Evolutionary conservation across 2,329 filamentous ascomycete genomes (phyloP).

Genomic region (Ustulina deusta): DNA sequence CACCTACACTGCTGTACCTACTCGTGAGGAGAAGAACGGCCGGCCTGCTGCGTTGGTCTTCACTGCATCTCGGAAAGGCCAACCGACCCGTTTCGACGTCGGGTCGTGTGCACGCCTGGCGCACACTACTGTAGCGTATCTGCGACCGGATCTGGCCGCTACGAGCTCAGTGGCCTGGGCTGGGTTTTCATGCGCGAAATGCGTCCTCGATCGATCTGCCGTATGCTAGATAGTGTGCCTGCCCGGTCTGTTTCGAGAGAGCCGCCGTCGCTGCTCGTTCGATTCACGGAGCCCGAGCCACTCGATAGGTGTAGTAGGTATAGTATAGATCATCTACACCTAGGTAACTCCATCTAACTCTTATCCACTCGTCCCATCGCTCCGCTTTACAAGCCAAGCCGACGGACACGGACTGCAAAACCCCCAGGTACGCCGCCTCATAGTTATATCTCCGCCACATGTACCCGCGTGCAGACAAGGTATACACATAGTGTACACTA

Average conservation of each 20-base stretch:
- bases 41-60: constrained; percentile 29
- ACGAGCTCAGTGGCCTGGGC: constrained; percentile 17
- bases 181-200: constrained; percentile 30
- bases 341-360: constrained; percentile 4
- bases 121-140: constrained; percentile 16
- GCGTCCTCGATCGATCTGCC: constrained; percentile 29
- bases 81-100: constrained; percentile 37
- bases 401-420: neutral
- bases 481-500: too few relatives aligned
- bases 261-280: neutral
- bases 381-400: constrained; percentile 13
- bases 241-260: constrained; percentile 22
- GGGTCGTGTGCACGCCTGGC: constrained; percentile 24
- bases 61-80: constrained; percentile 36
- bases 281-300: constrained; percentile 5
- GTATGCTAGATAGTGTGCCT: constrained; percentile 2
- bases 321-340: constrained; percentile 15
- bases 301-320: neutral
- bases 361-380: constrained; percentile 4
- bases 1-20: neutral
- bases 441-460: neutral
- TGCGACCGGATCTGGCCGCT: constrained; percentile 33
- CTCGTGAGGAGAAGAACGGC: constrained; percentile 24
- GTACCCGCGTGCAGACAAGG: neutral
- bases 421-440: neutral